Evolutionary conservation across 2,329 filamentous ascomycete species (phyloP), one percentile per base, ranked within the genome.

Genomic region (Calonectria crousiana): DNA sequence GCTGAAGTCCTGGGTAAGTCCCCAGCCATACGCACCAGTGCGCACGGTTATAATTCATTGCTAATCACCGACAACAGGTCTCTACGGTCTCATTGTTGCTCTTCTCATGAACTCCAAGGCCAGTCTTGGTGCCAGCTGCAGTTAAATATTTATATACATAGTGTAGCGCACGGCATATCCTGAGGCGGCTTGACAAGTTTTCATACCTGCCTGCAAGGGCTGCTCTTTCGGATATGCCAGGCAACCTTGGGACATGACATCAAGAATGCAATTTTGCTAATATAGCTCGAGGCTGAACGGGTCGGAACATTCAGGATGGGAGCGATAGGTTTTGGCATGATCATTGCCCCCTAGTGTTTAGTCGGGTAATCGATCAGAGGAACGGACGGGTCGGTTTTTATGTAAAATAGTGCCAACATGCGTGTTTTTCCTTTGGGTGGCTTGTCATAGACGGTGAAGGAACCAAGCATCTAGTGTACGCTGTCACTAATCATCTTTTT

Each of bases 51-150:
- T 28, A 26, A 14, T 32, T 30, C 34, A 14, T 68, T 36, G 69
- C 84, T 85, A 75, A 84, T 66, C 44, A 65, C 23, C 28, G 14
- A 56, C 2, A 32, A 14, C 76, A 97, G 95, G 96, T 97, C 95
- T 99, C 74, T 99, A 99, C 89, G 97, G 97, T 86, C 92, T 99
- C 83, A 99, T 99, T 86, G 97, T 99, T 80, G 97, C 97, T 78
- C 94, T 99, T 84, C 93, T 99, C 85, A 99, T 99, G 97, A 99
- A 98, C 94, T 98, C 97, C 74, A 97, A 97, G 90, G 94, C 94
- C 49, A 87, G 87, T 74, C 87, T 92, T 80, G 91, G 93, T 82
- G 90, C 89, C 80, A 84, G 79, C 75, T 95, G 94, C 87, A 92
- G 88, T 51, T 79, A 80, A 79, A 75, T 41, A 62, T 47, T 47